Evolutionary conservation across 2,329 filamentous ascomycete species (phyloP), one percentile per base, ranked within the genome.

Genomic region (Stachybotrys chlorohalonatus): DNA sequence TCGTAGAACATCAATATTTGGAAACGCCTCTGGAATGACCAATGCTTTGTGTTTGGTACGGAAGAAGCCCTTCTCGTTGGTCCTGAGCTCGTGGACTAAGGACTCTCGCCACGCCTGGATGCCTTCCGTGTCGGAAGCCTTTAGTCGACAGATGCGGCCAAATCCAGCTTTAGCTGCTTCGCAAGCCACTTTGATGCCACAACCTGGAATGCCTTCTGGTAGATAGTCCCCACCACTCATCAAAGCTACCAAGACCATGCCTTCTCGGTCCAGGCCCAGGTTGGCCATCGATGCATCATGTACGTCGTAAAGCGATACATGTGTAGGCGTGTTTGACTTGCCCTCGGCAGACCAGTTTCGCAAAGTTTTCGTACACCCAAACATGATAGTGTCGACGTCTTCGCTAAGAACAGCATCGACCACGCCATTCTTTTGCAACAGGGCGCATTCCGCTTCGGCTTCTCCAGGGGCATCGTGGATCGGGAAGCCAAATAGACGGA

Each of bases 311-410:
- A 95, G 74, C 48, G 86, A 89, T 53, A 97, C 86, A 64, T 97
- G 94, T 0, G 93, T 96, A 0, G 91, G 89, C 0, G 77, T 75
- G 57, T 87, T 88, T 77, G 74, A n/a, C 75, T 75, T 79, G 11
- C 77, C 79, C 65, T 95, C 90, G 3, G 88, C 80, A 0, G 89
- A 89, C 85, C 90, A 96, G 63, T 90, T 93, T 52, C 90, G 81
- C 47, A 96, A 73, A 0, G 88, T 93, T 45, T 83, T 73, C 0
- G 82, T 85, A 59, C 90, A 94, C 1, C 94, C 94, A 72, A 97
- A 97, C 93, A 97, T 97, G 63, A 97, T 82, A 2, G 93, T 94
- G 67, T 99, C 94, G 48, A 96, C 91, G 75, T 99, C 94, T 68
- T 99, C 92, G 68, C 90, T 96, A 62, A 99, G 77, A 1, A 97